Evolutionary conservation across 2,329 filamentous ascomycete species (phyloP), one percentile per base, ranked within the genome.

Genomic region (Fusarium sp.): DNA sequence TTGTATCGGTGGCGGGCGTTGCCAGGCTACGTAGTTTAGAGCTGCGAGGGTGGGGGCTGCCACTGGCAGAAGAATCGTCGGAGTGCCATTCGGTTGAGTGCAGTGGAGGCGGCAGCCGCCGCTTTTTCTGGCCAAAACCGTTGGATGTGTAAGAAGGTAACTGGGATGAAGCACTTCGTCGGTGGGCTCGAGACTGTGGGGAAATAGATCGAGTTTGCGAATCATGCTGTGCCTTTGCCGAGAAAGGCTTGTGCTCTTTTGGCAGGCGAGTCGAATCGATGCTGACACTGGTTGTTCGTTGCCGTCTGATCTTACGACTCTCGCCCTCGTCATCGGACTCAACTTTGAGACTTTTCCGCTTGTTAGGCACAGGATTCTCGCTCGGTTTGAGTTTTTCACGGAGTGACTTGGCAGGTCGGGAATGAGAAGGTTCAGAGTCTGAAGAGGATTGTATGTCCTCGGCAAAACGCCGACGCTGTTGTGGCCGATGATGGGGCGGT

Each of bases 81-180:
- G 90, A 92, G 60, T 89, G 87, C 67, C 91, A 91, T 65, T 90
- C 89, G 25, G 85, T 86, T 12, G 89, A 84, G 55, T 88, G 85
- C 53, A 92, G 82, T 13, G 90, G 88, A 9, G 87, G 85, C 10
- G 90, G 88, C 25, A 87, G 77, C 47, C 85, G 87, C 78, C 85
- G 88, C 78, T 90, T 91, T 80, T 91, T 91, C 62, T 84, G 81
- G 54, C 82, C 80, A 34, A 88, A 77, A 7, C 88, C 87, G 76
- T 88, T 88, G 30, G 84, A 81, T 63, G 84, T 81, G 64, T 87
- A 80, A 6, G 85, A 82, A 2, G 87, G 84, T 22, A 90, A 82
- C 74, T 92, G 90, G 1, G 87, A 90, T 4, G 91, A 92, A 29
- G 84, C 81, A 70, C 90, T 91, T 63, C 90, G 85, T 56, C 89